phyloP scores from a whole-genome alignment of 192 early-diverging fungal species.

The Phlyctochytrium arcticum region DNA sequence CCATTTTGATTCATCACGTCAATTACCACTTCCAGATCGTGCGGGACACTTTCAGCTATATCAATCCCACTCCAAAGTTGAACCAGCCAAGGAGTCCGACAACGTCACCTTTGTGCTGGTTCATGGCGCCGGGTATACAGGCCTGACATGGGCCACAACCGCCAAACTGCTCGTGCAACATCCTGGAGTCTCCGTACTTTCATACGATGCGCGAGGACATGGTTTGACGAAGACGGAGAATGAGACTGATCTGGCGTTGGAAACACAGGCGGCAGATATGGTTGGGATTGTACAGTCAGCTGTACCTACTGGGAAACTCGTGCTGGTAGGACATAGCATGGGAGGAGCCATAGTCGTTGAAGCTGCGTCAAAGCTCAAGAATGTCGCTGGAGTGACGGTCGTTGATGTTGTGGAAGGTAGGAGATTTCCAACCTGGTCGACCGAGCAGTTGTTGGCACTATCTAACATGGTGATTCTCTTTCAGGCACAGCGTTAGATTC shows the following conservation, averaged over 20 bases:
- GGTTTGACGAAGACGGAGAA: constrained; percentile 31
- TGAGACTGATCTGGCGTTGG: constrained; percentile 13
- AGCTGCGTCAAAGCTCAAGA: constrained; percentile 17
- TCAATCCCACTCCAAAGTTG: no score
- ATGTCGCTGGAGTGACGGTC: constrained; percentile 30
- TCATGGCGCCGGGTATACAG: constrained; percentile 45
- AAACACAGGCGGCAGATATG: not conserved
- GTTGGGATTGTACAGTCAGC: no score
- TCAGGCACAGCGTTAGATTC: constrained; percentile 41
- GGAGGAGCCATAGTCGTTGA: constrained; percentile 40
- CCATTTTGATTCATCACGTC: no score
- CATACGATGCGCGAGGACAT: constrained; percentile 37
- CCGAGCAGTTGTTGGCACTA: not conserved
- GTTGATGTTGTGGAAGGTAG: constrained; percentile 46
- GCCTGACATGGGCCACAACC: constrained; percentile 32
- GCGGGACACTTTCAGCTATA: no score
- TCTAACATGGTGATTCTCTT: not conserved
- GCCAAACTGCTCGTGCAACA: constrained; percentile 9
- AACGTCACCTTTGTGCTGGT: constrained; percentile 37
- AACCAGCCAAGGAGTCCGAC: no score
- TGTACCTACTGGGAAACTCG: no score
- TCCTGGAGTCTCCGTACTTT: not conserved
- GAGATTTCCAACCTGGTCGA: not conserved
- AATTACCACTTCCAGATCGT: no score
- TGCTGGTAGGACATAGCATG: constrained; percentile 46